phyloP scores from a whole-genome alignment of 108 stramenopile genomes.

The Cylindrotheca fusiformis region DNA sequence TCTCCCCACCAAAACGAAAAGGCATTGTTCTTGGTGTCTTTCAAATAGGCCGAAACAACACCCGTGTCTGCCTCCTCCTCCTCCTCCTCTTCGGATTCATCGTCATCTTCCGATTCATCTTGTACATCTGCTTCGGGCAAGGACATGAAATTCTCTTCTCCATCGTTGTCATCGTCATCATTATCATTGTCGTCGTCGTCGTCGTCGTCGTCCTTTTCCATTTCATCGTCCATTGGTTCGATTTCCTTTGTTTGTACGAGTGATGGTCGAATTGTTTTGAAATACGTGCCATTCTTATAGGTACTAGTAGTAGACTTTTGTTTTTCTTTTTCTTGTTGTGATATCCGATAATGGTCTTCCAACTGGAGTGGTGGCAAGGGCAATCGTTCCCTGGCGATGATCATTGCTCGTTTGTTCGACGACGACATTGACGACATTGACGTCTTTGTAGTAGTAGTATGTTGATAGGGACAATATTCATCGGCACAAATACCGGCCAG shows the following conservation, averaged over 20 bases:
- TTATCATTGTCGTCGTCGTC: background rate
- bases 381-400: conserved; percentile 18
- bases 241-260: background rate
- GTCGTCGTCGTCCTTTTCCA: background rate
- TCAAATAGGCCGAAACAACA: background rate
- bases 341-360: background rate
- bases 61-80: conserved; percentile 1
- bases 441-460: conserved; percentile 17
- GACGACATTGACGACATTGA: too few relatives aligned
- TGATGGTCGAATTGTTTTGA: background rate
- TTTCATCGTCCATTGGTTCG: background rate
- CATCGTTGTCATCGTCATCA: background rate
- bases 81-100: conserved; percentile 4
- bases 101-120: background rate
- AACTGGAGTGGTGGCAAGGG: conserved; percentile 15
- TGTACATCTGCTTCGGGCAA: background rate
- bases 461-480: conserved; percentile 63
- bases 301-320: background rate
- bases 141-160: conserved; percentile 13
- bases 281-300: background rate
- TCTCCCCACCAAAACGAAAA: conserved; percentile 13
- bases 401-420: background rate
- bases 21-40: background rate
- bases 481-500: conserved; percentile 69
- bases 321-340: background rate